These are phyloP conservation scores for Emergomyces orientalis DNA, from an alignment of 2,329 filamentous ascomycete genomes.

Conservation along the genomic window DNA sequence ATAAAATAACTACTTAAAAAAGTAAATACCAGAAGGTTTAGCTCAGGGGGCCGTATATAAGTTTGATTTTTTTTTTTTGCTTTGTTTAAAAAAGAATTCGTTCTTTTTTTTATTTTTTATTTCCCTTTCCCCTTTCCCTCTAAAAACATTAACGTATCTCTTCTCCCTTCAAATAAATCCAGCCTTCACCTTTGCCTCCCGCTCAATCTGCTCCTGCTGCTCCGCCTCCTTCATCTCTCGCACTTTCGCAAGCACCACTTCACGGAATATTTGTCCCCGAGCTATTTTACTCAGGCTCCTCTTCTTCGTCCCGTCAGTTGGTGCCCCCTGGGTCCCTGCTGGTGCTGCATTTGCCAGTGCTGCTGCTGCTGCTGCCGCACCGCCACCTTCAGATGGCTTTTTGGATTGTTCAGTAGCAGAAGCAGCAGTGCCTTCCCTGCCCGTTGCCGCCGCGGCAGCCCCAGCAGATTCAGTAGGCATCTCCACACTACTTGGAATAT, in stretches of 20 bases:
- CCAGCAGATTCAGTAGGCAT: constrained; percentile 30
- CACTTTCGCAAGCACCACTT: constrained; percentile 89
- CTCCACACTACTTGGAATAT: constrained; percentile 49
- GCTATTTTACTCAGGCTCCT: constrained; percentile 49
- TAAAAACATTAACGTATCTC: too few relatives aligned
- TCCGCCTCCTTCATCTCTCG: constrained; percentile 84
- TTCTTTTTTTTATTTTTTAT: background rate
- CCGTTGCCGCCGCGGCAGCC: constrained; percentile 36
- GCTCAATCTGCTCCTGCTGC: constrained; percentile 59
- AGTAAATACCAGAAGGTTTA: too few relatives aligned
- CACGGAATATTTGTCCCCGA: constrained; percentile 73
- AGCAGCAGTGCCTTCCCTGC: too few relatives aligned
- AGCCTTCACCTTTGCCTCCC: constrained; percentile 35
- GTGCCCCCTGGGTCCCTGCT: background rate
- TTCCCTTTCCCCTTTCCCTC: too few relatives aligned
- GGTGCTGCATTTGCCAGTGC: constrained; percentile 14
- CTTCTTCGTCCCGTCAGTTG: constrained; percentile 33
- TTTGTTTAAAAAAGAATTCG: too few relatives aligned
- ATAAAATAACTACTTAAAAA: too few relatives aligned
- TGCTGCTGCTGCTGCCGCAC: constrained; percentile 18
- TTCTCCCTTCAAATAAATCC: constrained; percentile 7
- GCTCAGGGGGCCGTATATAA: too few relatives aligned
- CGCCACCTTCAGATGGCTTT: constrained; percentile 22
- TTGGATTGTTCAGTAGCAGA: constrained; percentile 20
- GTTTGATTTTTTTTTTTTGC: too few relatives aligned